Percentiles rank a stretch among this genome's conserved stretches.
phyloP scores from a whole-genome alignment of 2,329 filamentous ascomycete genomes.

The Phialocephala sp. region DNA sequence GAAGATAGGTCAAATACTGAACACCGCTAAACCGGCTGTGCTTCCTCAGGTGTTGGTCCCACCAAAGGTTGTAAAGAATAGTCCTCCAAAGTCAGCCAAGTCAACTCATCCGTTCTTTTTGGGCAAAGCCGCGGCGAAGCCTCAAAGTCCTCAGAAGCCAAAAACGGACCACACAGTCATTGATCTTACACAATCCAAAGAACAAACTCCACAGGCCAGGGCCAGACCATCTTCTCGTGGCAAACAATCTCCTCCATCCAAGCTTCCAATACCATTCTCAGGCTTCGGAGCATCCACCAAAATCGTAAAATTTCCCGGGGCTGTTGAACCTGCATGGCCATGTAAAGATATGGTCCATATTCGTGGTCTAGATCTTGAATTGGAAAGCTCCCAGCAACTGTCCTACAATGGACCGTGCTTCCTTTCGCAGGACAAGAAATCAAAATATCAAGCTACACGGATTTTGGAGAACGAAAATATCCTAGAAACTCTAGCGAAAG shows the following conservation, averaged over 20 bases:
- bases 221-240: conserved; percentile 1
- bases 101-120: conserved; percentile 73
- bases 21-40: conserved; percentile 12
- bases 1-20: conserved; percentile 68
- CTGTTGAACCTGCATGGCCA: conserved; percentile 74
- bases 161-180: conserved; percentile 5
- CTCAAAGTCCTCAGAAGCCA: conserved; percentile 23
- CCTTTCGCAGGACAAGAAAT: conserved; percentile 32
- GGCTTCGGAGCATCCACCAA: conserved; percentile 33
- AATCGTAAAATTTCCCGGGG: conserved; percentile 65
- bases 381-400: not conserved
- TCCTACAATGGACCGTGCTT: not conserved
- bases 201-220: not conserved
- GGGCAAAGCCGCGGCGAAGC: conserved; percentile 52
- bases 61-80: conserved; percentile 8
- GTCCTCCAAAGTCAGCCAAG: conserved; percentile 45
- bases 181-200: conserved; percentile 15
- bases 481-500: conserved; percentile 31
- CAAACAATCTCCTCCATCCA: conserved; percentile 34
- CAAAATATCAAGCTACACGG: conserved; percentile 39
- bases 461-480: conserved; percentile 38
- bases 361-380: conserved; percentile 48
- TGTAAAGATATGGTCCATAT: conserved; percentile 68
- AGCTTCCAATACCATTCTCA: conserved; percentile 38
- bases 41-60: conserved; percentile 11